A percentile compares a stretch with the other conserved stretches of the same genome.
Conservation (phyloP, 2,329 filamentous ascomycete species). For the Didymella lethalis region DNA sequence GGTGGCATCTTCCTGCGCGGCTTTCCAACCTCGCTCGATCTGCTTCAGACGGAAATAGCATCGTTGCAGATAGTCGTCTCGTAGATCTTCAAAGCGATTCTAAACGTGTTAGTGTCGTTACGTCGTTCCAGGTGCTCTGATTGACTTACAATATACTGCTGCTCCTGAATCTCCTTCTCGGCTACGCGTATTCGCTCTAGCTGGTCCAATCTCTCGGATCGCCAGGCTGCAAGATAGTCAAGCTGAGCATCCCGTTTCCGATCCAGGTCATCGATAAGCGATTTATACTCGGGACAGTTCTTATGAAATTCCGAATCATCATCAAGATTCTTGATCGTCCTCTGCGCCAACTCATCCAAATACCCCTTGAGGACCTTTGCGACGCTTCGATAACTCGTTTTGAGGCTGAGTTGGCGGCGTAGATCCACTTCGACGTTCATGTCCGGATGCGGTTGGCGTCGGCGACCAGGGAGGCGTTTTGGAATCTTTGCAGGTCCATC, state of each 20-base stretch:
- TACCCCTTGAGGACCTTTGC: slow-evolving; percentile 69
- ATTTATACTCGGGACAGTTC: slow-evolving; percentile 61
- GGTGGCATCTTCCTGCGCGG: slow-evolving; percentile 48
- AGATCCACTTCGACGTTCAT: slow-evolving; percentile 57
- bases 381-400: slow-evolving; percentile 69
- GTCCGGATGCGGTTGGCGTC: slow-evolving; percentile 58
- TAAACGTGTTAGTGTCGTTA: slow-evolving; percentile 12
- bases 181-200: slow-evolving; percentile 46
- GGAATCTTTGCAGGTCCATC: slow-evolving; percentile 48
- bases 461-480: slow-evolving; percentile 53
- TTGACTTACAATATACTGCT: slow-evolving; percentile 48
- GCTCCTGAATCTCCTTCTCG: slow-evolving; percentile 45
- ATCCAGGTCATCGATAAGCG: slow-evolving; percentile 62
- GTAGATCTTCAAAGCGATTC: slow-evolving; percentile 45
- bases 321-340: slow-evolving; percentile 65
- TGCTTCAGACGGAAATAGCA: slow-evolving; percentile 51
- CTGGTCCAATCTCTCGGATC: slow-evolving; percentile 49
- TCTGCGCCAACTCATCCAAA: slow-evolving; percentile 70
- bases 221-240: slow-evolving; percentile 49
- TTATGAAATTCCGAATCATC: slow-evolving; percentile 63
- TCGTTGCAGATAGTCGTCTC: slow-evolving; percentile 46
- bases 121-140: not conserved
- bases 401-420: slow-evolving; percentile 70
- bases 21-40: slow-evolving; percentile 48
- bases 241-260: slow-evolving; percentile 54